phyloP scores from a whole-genome alignment of 441 rosid genomes.

The Mallotus repandus region DNA sequence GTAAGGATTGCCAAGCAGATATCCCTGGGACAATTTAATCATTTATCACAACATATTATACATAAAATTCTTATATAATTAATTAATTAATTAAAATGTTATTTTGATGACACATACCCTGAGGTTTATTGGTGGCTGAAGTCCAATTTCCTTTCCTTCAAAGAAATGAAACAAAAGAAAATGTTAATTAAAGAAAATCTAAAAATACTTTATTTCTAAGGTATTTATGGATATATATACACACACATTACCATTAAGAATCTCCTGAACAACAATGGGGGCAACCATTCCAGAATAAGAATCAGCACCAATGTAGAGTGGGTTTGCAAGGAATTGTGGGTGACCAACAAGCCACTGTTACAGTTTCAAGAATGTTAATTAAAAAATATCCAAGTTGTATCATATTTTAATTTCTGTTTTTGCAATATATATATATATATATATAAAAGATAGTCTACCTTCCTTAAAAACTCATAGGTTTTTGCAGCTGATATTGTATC shows the following conservation, averaged over 20 bases:
- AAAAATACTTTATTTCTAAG: no score
- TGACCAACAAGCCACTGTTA: slow-evolving; percentile 36
- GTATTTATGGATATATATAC: no score
- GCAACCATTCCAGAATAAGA: slow-evolving; percentile 35
- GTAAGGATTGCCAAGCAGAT: slow-evolving; percentile 8
- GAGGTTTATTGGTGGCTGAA: slow-evolving; percentile 26
- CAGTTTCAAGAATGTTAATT: neutral
- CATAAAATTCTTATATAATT: no score
- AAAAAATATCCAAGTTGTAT: no score
- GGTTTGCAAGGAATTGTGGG: slow-evolving; percentile 23
- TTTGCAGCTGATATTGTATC: slow-evolving; percentile 26
- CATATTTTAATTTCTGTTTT: no score
- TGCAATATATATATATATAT: no score
- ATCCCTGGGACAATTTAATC: neutral
- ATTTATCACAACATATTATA: neutral
- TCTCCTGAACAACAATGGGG: slow-evolving; percentile 29
- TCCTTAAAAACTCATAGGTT: slow-evolving; percentile 27
- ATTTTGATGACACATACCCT: slow-evolving; percentile 17
- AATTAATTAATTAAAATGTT: no score
- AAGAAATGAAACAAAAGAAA: neutral
- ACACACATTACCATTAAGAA: slow-evolving; percentile 23
- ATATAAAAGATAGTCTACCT: slow-evolving; percentile 14
- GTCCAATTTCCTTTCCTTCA: slow-evolving; percentile 27
- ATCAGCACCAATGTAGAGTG: slow-evolving; percentile 33
- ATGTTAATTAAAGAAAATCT: no score